phyloP scores from a whole-genome alignment of 352 stramenopile genomes.

The Phytophthora vignae region DNA sequence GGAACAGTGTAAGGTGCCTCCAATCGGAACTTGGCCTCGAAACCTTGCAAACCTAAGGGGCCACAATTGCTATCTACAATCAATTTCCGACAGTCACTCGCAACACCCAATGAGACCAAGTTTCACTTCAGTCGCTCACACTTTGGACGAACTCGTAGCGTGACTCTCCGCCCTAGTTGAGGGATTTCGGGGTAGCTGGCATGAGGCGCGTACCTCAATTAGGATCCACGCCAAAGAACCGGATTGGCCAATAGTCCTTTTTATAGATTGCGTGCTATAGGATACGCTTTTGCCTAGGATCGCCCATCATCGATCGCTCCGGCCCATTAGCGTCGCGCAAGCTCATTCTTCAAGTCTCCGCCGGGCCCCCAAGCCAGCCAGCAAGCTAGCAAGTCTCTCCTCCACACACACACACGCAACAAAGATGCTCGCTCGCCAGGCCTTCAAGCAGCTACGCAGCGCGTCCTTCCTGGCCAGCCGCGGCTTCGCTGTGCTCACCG shows the following conservation, averaged over 20 bases:
- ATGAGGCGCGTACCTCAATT: no score
- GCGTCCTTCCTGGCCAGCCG: constrained; percentile 32
- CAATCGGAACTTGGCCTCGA: neutral
- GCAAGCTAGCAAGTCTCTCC: neutral
- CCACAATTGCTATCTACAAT: no score
- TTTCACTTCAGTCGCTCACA: no score
- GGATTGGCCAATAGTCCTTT: constrained; percentile 21
- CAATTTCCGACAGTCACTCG: no score
- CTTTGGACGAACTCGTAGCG: no score
- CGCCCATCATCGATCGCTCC: constrained; percentile 19
- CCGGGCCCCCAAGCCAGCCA: constrained; percentile 32
- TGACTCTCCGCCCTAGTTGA: no score
- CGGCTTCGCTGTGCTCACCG: constrained; percentile 76
- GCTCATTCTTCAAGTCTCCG: constrained; percentile 43
- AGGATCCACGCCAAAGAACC: constrained; percentile 11
- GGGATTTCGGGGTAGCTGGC: no score
- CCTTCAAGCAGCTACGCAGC: constrained; percentile 39
- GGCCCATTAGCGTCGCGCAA: constrained; percentile 5
- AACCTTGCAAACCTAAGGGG: no score
- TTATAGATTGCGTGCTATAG: constrained; percentile 6
- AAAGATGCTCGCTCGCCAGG: constrained; percentile 43
- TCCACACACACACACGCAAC: neutral
- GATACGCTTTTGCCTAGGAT: constrained; percentile 4
- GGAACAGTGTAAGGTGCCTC: neutral
- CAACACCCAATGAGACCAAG: no score